phyloP scores from a whole-genome alignment of 306 rosid genomes.

The Ammopiptanthus mongolicus region DNA sequence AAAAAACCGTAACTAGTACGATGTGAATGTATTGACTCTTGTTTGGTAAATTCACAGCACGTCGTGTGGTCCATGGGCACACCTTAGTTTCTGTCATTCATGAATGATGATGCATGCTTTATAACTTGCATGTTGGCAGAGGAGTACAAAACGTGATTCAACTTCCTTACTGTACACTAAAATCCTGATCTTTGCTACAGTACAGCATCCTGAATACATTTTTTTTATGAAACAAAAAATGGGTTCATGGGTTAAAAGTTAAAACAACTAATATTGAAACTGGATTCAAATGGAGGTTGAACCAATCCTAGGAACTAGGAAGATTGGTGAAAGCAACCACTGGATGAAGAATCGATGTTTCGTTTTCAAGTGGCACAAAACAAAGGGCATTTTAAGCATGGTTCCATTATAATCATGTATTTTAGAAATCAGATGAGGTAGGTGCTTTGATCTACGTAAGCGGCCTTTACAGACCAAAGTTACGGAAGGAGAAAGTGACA shows the following conservation, averaged over 20 bases:
- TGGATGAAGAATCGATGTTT: not conserved
- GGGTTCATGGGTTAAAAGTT: not conserved
- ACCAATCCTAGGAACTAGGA: not conserved
- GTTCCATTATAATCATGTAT: not conserved
- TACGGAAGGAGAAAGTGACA: slow-evolving; percentile 53
- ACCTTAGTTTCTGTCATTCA: slow-evolving; percentile 20
- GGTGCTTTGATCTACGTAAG: slow-evolving; percentile 37
- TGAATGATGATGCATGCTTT: slow-evolving; percentile 14
- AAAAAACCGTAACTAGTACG: slow-evolving; percentile 23
- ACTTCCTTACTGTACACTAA: not conserved
- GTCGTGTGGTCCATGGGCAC: slow-evolving; percentile 18
- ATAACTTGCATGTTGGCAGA: slow-evolving; percentile 2
- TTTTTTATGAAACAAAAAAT: not conserved
- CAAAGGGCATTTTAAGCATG: not conserved
- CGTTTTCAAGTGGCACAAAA: not conserved
- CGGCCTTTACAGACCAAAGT: slow-evolving; percentile 21
- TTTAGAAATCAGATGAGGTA: slow-evolving; percentile 15
- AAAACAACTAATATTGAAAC: not conserved
- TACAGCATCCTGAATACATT: not conserved
- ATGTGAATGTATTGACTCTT: slow-evolving; percentile 33
- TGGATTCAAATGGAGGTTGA: not conserved
- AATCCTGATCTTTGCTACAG: not conserved
- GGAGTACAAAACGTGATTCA: not conserved
- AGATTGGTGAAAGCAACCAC: not conserved
- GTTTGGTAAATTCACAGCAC: slow-evolving; percentile 18